Percentiles rank a stretch among this genome's conserved stretches.
Evolutionary conservation across 805 yeast genomes (phyloP).

Genomic region (Pichia cabralensis): DNA sequence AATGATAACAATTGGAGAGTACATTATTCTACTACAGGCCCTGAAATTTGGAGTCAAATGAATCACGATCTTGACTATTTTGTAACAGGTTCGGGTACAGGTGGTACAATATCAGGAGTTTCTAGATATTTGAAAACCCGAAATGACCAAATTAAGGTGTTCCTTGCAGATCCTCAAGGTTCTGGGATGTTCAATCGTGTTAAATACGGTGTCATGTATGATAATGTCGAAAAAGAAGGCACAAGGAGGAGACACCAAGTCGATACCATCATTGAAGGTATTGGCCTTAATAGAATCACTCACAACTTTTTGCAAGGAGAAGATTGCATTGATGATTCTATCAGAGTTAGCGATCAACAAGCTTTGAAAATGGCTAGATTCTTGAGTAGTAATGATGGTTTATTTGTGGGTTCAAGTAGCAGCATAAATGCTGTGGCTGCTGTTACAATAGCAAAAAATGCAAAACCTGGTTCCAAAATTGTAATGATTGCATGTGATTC

Average conservation of each 20-base stretch:
- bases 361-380: conserved; percentile 85
- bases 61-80: conserved; percentile 58
- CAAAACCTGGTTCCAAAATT: conserved; percentile 53
- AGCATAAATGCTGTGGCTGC: conserved; percentile 94
- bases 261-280: conserved; percentile 89
- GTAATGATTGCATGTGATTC: conserved; percentile 89
- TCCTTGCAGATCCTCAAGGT: conserved; percentile 94
- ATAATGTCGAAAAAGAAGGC: conserved; percentile 81
- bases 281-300: conserved; percentile 83
- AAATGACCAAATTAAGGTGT: conserved; percentile 33
- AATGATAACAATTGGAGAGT: conserved; percentile 83
- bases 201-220: conserved; percentile 90
- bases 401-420: conserved; percentile 88
- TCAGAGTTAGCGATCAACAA: conserved; percentile 69
- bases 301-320: conserved; percentile 71
- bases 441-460: conserved; percentile 39
- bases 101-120: conserved; percentile 94
- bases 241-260: conserved; percentile 93
- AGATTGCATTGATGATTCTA: conserved; percentile 60
- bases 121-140: conserved; percentile 58
- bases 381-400: conserved; percentile 73
- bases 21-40: conserved; percentile 81
- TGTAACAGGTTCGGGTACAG: conserved; percentile 92
- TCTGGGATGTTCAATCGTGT: conserved; percentile 82
- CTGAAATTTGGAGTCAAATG: conserved; percentile 79